These are phyloP conservation scores for Fusarium phyllophilum DNA, from an alignment of 2,329 filamentous ascomycete genomes.

Conservation along the genomic window DNA sequence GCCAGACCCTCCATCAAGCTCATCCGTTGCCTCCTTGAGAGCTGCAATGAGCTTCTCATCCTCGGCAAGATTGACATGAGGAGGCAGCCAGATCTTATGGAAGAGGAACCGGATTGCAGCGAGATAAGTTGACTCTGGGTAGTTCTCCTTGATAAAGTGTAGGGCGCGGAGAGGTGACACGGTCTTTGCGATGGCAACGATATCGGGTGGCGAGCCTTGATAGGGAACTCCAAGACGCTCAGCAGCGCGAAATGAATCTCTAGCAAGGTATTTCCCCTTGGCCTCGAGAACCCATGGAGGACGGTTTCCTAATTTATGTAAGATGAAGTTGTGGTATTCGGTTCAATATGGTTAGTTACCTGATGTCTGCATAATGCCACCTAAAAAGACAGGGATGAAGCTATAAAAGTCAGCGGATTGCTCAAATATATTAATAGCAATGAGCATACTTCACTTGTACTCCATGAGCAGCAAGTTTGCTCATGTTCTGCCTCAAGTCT, in stretches of 20 bases:
- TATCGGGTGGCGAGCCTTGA: slow-evolving; percentile 53
- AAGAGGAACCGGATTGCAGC: slow-evolving; percentile 66
- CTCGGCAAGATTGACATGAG: slow-evolving; percentile 68
- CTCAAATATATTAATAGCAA: no score
- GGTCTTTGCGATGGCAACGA: slow-evolving; percentile 57
- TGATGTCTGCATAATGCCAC: slow-evolving; percentile 69
- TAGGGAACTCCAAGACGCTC: slow-evolving; percentile 51
- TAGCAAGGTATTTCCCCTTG: slow-evolving; percentile 68
- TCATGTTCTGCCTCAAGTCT: slow-evolving; percentile 67
- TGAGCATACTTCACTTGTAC: slow-evolving; percentile 72
- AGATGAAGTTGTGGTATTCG: not conserved
- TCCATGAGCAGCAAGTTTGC: slow-evolving; percentile 64
- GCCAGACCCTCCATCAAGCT: slow-evolving; percentile 32
- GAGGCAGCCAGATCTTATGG: slow-evolving; percentile 69
- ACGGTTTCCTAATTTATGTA: slow-evolving; percentile 68
- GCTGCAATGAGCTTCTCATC: slow-evolving; percentile 60
- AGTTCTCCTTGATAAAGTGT: slow-evolving; percentile 71
- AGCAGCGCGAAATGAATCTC: slow-evolving; percentile 55
- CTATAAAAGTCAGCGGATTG: slow-evolving; percentile 51
- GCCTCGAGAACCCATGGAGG: slow-evolving; percentile 78
- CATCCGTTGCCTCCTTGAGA: slow-evolving; percentile 48
- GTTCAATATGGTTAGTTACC: slow-evolving; percentile 55
- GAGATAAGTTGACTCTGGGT: slow-evolving; percentile 61
- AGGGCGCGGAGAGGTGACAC: slow-evolving; percentile 72
- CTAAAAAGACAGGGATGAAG: slow-evolving; percentile 77